Percentiles rank a stretch among this genome's conserved stretches.
Evolutionary conservation across 2,329 filamentous ascomycete genomes (phyloP).

Genomic region (Fusarium miscanthi): DNA sequence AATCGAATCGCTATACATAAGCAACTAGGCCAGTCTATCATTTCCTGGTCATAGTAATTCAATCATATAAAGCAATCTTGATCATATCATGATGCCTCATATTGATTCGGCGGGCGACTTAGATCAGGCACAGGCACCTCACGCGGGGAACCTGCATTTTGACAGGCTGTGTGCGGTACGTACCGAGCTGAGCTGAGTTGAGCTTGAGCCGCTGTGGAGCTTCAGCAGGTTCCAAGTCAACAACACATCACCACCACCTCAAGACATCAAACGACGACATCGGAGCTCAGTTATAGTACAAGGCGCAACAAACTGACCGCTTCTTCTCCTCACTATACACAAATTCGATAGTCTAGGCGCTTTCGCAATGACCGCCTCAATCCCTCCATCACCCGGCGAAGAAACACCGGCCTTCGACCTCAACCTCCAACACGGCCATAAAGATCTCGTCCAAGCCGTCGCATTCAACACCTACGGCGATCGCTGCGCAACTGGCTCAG

Average conservation of each 20-base stretch:
- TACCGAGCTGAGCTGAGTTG: conserved; percentile 37
- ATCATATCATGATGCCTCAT: neutral
- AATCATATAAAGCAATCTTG: neutral
- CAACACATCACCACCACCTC: conserved; percentile 39
- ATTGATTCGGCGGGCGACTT: conserved; percentile 16
- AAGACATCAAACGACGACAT: conserved; percentile 18
- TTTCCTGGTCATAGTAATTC: neutral
- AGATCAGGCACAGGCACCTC: neutral
- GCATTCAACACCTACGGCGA: conserved; percentile 94
- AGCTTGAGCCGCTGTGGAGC: conserved; percentile 43
- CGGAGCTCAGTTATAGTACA: neutral
- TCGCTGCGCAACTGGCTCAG: conserved; percentile 89
- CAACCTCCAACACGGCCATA: conserved; percentile 78
- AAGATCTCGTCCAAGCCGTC: conserved; percentile 84
- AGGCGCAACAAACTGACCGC: neutral
- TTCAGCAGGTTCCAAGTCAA: conserved; percentile 10
- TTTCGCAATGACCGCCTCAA: conserved; percentile 46
- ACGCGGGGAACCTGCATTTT: conserved; percentile 34
- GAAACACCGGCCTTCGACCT: conserved; percentile 64
- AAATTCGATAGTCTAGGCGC: neutral
- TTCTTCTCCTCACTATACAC: neutral
- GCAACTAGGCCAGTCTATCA: rapidly evolving
- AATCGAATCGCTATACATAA: rapidly evolving
- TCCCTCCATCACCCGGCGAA: conserved; percentile 53
- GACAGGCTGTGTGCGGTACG: conserved; percentile 23